Evolutionary conservation across 345 rosid species (phyloP).

Genomic region (Eucalyptus urophylla): DNA sequence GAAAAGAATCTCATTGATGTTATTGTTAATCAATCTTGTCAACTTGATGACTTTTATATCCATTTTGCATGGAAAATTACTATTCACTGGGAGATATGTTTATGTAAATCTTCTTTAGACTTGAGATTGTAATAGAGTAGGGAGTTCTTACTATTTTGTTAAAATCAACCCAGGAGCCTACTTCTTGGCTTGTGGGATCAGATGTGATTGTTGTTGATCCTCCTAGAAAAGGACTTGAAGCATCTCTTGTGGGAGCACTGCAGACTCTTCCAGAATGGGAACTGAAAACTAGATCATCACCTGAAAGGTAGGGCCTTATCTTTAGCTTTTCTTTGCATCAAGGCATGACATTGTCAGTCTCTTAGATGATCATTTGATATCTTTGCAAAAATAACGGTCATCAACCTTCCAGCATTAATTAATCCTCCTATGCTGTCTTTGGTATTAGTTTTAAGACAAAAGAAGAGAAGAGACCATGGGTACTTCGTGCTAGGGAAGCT

Average conservation of each 20-base stretch:
- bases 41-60: background rate
- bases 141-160: background rate
- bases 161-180: conserved; percentile 44
- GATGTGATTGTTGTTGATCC: conserved; percentile 88
- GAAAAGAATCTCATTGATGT: background rate
- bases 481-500: conserved; percentile 73
- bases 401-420: background rate
- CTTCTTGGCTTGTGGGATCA: conserved; percentile 86
- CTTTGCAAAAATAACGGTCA: background rate
- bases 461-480: conserved; percentile 96
- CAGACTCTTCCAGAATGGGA: conserved; percentile 31
- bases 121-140: background rate
- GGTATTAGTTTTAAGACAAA: conserved; percentile 31
- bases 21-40: background rate
- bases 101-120: background rate
- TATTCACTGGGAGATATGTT: background rate
- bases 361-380: background rate
- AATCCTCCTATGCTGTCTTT: conserved; percentile 1
- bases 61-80: background rate
- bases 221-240: conserved; percentile 87
- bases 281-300: conserved; percentile 25
- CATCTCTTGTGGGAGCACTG: conserved; percentile 61
- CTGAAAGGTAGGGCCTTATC: conserved; percentile 28
- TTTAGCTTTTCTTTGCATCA: background rate
- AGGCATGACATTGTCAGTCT: background rate